These are phyloP conservation scores for Trichophyton equinum DNA, from an alignment of 2,329 filamentous ascomycete genomes.

Conservation along the genomic window DNA sequence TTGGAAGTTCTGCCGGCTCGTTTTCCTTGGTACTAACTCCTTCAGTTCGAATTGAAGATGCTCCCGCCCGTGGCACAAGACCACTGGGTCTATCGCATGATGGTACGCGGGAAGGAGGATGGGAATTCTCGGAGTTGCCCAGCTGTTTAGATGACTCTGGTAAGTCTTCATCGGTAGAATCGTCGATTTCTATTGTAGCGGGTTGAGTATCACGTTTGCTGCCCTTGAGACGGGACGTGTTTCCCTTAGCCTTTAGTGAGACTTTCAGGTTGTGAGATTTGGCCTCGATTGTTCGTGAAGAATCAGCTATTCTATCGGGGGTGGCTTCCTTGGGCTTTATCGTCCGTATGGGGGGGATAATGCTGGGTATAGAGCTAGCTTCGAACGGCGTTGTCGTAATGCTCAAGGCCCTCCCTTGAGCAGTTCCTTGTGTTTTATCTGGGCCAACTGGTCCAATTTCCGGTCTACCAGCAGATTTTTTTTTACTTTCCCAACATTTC, in stretches of 20 bases:
- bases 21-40: background rate
- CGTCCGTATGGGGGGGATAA: background rate
- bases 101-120: too few relatives aligned
- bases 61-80: background rate
- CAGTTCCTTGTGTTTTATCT: background rate
- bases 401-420: background rate
- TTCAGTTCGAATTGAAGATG: background rate
- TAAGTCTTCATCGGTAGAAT: background rate
- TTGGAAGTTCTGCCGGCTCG: constrained; percentile 18
- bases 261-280: background rate
- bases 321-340: background rate
- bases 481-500: constrained; percentile 57
- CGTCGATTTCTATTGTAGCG: background rate
- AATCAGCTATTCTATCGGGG: background rate
- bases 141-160: background rate
- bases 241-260: background rate
- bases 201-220: background rate
- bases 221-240: background rate
- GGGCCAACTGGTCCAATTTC: background rate
- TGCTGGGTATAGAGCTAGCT: background rate
- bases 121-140: too few relatives aligned
- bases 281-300: background rate
- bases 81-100: background rate
- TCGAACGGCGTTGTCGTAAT: background rate
- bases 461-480: constrained; percentile 14